Evolutionary conservation across 331 rosid species (phyloP).

Genomic region (Quercus lobata): DNA sequence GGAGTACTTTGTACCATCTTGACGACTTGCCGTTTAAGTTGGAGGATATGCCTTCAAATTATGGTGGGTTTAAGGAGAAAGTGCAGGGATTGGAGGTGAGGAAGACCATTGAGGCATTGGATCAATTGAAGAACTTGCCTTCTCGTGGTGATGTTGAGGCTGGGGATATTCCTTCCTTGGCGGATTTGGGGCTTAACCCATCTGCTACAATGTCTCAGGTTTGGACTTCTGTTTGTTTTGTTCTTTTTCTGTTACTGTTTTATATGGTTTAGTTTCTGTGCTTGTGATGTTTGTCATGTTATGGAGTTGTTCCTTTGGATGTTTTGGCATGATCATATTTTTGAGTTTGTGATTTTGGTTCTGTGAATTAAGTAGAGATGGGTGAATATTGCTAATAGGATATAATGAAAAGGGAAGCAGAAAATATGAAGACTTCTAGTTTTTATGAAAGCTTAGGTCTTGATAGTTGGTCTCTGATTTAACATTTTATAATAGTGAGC

Average conservation of each 20-base stretch:
- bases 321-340: not conserved
- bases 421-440: not conserved
- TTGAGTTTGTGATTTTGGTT: not conserved
- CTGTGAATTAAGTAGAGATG: not conserved
- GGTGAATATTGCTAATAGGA: not conserved
- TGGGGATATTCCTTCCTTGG: constrained; percentile 85
- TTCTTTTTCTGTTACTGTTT: not conserved
- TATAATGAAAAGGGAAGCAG: not conserved
- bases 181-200: constrained; percentile 82
- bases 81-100: constrained; percentile 73
- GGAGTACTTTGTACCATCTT: constrained; percentile 80
- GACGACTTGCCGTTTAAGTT: constrained; percentile 82
- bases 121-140: constrained; percentile 84
- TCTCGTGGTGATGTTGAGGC: constrained; percentile 82
- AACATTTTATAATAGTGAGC: not conserved
- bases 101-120: constrained; percentile 83
- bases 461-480: not conserved
- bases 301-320: not conserved
- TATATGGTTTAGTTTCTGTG: not conserved
- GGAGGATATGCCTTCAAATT: constrained; percentile 88
- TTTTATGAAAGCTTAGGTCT: not conserved
- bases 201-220: constrained; percentile 72
- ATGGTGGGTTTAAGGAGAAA: constrained; percentile 82
- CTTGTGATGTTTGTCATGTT: not conserved
- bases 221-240: not conserved